Evolutionary conservation across 1,284 basidiomycete species (phyloP), one percentile per base, ranked within the genome.

Genomic region (Cutaneotrichosporon arboriforme): DNA sequence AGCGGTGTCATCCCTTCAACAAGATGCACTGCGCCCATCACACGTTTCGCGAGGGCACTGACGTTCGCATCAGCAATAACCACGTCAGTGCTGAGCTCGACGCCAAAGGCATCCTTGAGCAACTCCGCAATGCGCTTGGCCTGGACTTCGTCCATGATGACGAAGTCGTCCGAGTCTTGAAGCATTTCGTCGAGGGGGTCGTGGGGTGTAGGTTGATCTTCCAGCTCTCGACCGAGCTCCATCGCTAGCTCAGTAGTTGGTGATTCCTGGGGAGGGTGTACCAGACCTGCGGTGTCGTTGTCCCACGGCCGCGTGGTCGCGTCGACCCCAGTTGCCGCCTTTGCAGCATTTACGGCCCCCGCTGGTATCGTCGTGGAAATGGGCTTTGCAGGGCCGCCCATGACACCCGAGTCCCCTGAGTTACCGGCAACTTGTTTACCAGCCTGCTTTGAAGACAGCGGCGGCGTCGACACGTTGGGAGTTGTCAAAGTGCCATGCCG

Each of bases 21-120:
- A 52, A 76, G 56, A 41, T 86, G 83, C 67, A 85, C 85, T 13
- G 90, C 88, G 18, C 88, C 82, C 54, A 94, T 75, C 59, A 97
- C 87, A 64, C 90, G 80, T 63, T 86, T 85, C 5, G 91, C 85
- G 58, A 98, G 77, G 37, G 85, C 80, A 15, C 81, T 81, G 60
- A 97, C 75, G 74, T 98, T 97, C 15, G 94, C 91, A 67, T 96
- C 90, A 1, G 91, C 93, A 41, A 97, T 79, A 39, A 98, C 81
- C 18, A 98, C 91, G 63, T 96, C 89, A 14, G 85, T 82, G 4
- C 84, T 84, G 64, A 93, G 85, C 66, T 97, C 93, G 37, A 97
- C 85, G 34, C 81, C 84, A 68, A 94, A 96, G 9, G 86, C 83
- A 68, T 87, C 82, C 62, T 86, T 78, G 59, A 94, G 84, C 18